A percentile compares a stretch with the other conserved stretches of the same genome.
Conservation (phyloP, 2,329 filamentous ascomycete species). For the Alternaria atra region DNA sequence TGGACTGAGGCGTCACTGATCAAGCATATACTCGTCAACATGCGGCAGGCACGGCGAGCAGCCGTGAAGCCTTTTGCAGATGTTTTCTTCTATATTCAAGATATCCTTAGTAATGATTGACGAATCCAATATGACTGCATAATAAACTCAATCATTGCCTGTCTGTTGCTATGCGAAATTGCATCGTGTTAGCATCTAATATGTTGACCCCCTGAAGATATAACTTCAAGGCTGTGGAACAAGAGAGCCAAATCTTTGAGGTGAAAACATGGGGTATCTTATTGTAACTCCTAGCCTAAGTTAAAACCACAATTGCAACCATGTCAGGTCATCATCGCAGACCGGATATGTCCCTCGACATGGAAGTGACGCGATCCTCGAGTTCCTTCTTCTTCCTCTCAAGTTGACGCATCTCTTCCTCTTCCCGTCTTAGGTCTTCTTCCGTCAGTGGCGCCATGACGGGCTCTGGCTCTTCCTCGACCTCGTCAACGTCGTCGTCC, state of each 20-base stretch:
- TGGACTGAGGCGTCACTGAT: background rate
- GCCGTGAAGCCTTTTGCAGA: background rate
- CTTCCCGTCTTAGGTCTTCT: slow-evolving; percentile 73
- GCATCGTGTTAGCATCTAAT: background rate
- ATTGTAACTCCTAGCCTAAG: slow-evolving; percentile 9
- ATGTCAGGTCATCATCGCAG: slow-evolving; percentile 48
- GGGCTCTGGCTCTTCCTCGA: slow-evolving; percentile 52
- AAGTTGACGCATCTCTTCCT: slow-evolving; percentile 72
- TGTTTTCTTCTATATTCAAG: background rate
- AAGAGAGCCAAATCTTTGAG: too few species aligned
- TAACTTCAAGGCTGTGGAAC: background rate
- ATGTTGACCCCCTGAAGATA: background rate
- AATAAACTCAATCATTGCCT: background rate
- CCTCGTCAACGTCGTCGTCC: slow-evolving; percentile 62
- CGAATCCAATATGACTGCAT: background rate
- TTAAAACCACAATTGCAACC: background rate
- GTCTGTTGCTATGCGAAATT: background rate
- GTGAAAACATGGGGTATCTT: slow-evolving; percentile 9
- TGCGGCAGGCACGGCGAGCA: background rate
- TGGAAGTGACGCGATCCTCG: slow-evolving; percentile 71
- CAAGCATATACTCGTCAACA: background rate
- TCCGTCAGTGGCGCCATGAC: slow-evolving; percentile 65
- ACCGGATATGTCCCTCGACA: slow-evolving; percentile 74
- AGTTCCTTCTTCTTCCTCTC: slow-evolving; percentile 70
- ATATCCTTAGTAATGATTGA: background rate